Percentiles rank a stretch among this genome's conserved stretches.
phyloP scores from a whole-genome alignment of 1,284 basidiomycete genomes.

The Rugiboletus extremiorientalis region DNA sequence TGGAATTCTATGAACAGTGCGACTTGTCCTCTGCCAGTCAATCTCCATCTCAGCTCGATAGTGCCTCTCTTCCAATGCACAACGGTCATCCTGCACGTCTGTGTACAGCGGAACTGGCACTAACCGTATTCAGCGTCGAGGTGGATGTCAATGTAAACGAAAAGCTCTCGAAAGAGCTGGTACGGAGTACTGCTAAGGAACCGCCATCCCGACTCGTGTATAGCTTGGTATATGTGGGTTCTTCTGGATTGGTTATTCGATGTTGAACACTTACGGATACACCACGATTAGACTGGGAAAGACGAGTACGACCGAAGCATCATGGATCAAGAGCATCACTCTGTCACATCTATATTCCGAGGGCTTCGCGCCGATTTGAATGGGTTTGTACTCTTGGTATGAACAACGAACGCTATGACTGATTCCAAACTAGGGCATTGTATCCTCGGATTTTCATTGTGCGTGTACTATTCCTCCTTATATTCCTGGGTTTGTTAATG shows the following conservation, averaged over 20 bases:
- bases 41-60: slow-evolving; percentile 31
- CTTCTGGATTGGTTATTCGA: not conserved
- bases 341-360: slow-evolving; percentile 72
- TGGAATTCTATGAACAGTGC: slow-evolving; percentile 42
- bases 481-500: not conserved
- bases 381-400: slow-evolving; percentile 47
- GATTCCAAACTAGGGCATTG: slow-evolving; percentile 46
- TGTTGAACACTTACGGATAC: not conserved
- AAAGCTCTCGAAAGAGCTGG: slow-evolving; percentile 77
- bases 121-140: slow-evolving; percentile 85
- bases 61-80: slow-evolving; percentile 40
- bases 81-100: slow-evolving; percentile 56
- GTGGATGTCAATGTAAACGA: slow-evolving; percentile 74
- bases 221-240: slow-evolving; percentile 82
- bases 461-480: slow-evolving; percentile 20
- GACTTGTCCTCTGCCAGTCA: slow-evolving; percentile 70
- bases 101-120: slow-evolving; percentile 66
- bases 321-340: slow-evolving; percentile 61
- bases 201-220: slow-evolving; percentile 80
- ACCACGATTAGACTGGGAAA: slow-evolving; percentile 68
- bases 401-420: slow-evolving; percentile 2
- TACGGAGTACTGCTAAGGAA: slow-evolving; percentile 94
- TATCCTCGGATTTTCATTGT: slow-evolving; percentile 79
- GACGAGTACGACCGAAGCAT: slow-evolving; percentile 82
- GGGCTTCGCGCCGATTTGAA: slow-evolving; percentile 83